These are phyloP conservation scores for Naematelia encephala DNA, from an alignment of 768 basidiomycete genomes.

Conservation along the genomic window DNA sequence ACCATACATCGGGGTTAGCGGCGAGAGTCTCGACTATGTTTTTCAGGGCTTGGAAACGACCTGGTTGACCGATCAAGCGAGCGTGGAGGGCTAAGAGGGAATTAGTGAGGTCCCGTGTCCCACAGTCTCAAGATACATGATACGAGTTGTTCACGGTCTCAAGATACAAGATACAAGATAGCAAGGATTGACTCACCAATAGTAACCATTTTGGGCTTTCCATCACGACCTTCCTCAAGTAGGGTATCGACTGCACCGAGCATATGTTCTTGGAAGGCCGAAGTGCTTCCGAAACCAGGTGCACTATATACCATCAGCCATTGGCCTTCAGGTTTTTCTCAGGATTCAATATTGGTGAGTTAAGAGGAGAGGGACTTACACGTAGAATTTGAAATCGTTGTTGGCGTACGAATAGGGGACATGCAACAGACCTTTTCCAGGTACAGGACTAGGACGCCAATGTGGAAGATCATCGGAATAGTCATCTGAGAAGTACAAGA, in stretches of 20 bases:
- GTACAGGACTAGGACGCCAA: conserved; percentile 13
- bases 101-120: background rate
- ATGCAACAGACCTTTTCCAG: conserved; percentile 11
- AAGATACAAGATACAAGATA: background rate
- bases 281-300: conserved; percentile 7
- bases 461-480: conserved; percentile 20
- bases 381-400: conserved; percentile 18
- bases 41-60: conserved; percentile 12
- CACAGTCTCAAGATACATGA: background rate
- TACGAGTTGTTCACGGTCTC: too few relatives aligned
- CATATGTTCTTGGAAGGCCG: conserved; percentile 10
- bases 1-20: conserved; percentile 14
- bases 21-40: conserved; percentile 10
- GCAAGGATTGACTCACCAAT: conserved; percentile 4
- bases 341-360: too few relatives aligned
- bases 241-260: conserved; percentile 8
- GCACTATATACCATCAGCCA: background rate
- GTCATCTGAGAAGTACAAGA: conserved; percentile 13
- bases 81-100: conserved; percentile 8
- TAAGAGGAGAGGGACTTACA: too few relatives aligned
- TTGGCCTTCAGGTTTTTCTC: background rate
- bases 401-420: conserved; percentile 17
- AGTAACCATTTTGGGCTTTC: conserved; percentile 11
- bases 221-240: conserved; percentile 4
- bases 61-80: conserved; percentile 13